Evolutionary conservation across 2,329 filamentous ascomycete genomes (phyloP), one percentile per base, ranked within the genome.

Genomic region (Sclerotiophoma versabilis): DNA sequence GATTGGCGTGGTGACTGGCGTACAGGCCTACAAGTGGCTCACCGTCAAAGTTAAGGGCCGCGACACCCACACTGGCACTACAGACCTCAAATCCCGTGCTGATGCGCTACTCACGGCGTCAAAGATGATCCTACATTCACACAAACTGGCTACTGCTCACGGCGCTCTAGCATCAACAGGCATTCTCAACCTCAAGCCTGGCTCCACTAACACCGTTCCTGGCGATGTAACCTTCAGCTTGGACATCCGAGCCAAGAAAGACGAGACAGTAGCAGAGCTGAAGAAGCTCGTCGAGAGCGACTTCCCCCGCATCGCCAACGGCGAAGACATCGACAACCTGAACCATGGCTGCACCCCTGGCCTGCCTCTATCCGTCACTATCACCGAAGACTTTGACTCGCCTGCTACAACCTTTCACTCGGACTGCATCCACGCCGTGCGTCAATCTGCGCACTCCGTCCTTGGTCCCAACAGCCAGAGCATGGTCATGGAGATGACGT

Each of bases 21-120:
- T 90, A 1, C 89, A 92, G 69, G 87, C 87, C 5, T 92, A 90
- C 72, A 84, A 85, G 53, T 92, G 90, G 90, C 87, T 86, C 71
- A 88, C 84, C 0, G 73, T 92, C 30, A 84, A 83, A 5, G 81
- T 92, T 2, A 78, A 78, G 9, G 89, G 90, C 1, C 78, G 84
- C 61, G 89, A 91, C 62, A 84, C 84, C 5, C 90, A 93, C 68
- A 91, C 90, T 0, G 90, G 90, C 1, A 91, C 90, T 0, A 93
- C 90, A 0, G 85, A 87, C 25, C 84, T 91, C 41, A 76, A 79
- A 27, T 83, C 85, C 51, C 83, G 89, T 15, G 83, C 84, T 5
- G 89, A 92, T 69, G 86, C 89, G 1, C 77, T 92, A 41, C 83
- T 90, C 26, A 83, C 85, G 7, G 87, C 88, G 7, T 82, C 84